Conservation (phyloP, 2,329 filamentous ascomycete genomes). For the Aspergillus sp. region DNA sequence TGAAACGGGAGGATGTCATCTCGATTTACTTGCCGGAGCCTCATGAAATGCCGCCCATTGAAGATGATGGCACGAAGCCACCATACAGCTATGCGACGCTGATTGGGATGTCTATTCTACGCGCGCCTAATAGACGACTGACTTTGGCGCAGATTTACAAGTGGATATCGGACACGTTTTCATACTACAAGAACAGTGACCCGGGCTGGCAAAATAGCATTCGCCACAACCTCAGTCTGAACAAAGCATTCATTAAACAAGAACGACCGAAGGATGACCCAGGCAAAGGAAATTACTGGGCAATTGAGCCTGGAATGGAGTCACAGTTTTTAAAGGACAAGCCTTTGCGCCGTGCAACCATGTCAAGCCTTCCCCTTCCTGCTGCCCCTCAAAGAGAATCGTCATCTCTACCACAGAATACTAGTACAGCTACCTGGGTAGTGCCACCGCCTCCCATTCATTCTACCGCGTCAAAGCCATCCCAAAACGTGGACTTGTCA, state of each 20-base stretch:
- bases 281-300: constrained; percentile 97
- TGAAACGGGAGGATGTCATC: constrained; percentile 53
- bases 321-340: constrained; percentile 86
- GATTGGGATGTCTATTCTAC: constrained; percentile 94
- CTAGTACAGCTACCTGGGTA: constrained; percentile 26
- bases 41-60: constrained; percentile 73
- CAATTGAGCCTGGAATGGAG: constrained; percentile 85
- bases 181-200: constrained; percentile 78
- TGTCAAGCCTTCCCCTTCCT: constrained; percentile 41
- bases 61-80: constrained; percentile 86
- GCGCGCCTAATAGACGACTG: constrained; percentile 74
- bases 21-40: constrained; percentile 59
- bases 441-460: constrained; percentile 26
- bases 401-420: constrained; percentile 24
- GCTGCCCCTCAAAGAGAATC: constrained; percentile 25
- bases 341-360: constrained; percentile 46
- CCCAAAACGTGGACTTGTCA: constrained; percentile 53
- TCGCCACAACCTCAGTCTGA: constrained; percentile 91
- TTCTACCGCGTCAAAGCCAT: constrained; percentile 15
- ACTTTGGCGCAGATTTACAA: constrained; percentile 97
- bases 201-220: constrained; percentile 99
- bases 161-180: constrained; percentile 95
- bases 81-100: constrained; percentile 89
- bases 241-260: constrained; percentile 94
- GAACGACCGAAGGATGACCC: constrained; percentile 95